phyloP scores from a whole-genome alignment of 2,329 filamentous ascomycete genomes.

The Endocalyx cinctus region DNA sequence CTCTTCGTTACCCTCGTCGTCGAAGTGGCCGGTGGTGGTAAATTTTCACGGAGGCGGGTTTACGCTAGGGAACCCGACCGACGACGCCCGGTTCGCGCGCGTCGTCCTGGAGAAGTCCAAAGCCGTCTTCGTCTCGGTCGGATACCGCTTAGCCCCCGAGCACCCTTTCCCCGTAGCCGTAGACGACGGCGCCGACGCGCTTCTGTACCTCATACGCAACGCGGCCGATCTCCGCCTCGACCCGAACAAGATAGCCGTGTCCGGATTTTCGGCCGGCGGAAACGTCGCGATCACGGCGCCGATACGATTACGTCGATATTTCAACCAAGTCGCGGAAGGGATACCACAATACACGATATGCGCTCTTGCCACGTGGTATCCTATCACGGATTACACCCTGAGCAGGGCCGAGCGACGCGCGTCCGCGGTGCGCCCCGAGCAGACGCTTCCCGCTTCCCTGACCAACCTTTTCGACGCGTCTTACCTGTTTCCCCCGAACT shows the following conservation, averaged over 20 bases:
- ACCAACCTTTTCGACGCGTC: conserved; percentile 61
- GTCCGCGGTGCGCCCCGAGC: conserved; percentile 50
- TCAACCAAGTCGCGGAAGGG: conserved; percentile 17
- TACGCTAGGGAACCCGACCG: conserved; percentile 56
- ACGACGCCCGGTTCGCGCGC: conserved; percentile 59
- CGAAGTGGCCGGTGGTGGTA: conserved; percentile 49
- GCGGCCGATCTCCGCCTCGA: conserved; percentile 56
- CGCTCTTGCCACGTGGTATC: conserved; percentile 57
- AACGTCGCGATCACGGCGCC: conserved; percentile 47
- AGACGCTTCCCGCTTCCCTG: conserved; percentile 52
- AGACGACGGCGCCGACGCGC: conserved; percentile 60
- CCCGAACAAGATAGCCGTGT: conserved; percentile 49
- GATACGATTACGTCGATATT: conserved; percentile 26
- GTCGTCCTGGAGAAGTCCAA: conserved; percentile 47
- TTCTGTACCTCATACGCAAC: conserved; percentile 55
- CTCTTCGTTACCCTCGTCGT: no score
- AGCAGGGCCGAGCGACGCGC: conserved; percentile 51
- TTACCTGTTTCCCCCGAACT: conserved; percentile 52
- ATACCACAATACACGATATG: conserved; percentile 41
- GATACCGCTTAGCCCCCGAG: conserved; percentile 64
- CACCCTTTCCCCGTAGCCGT: conserved; percentile 60
- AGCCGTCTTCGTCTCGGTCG: conserved; percentile 58
- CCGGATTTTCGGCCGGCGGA: conserved; percentile 61
- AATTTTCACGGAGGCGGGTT: conserved; percentile 68
- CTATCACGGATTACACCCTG: conserved; percentile 57